Base-by-base conservation (phyloP, 2,329 filamentous ascomycete genomes). In the Fusarium camptoceras region DNA sequence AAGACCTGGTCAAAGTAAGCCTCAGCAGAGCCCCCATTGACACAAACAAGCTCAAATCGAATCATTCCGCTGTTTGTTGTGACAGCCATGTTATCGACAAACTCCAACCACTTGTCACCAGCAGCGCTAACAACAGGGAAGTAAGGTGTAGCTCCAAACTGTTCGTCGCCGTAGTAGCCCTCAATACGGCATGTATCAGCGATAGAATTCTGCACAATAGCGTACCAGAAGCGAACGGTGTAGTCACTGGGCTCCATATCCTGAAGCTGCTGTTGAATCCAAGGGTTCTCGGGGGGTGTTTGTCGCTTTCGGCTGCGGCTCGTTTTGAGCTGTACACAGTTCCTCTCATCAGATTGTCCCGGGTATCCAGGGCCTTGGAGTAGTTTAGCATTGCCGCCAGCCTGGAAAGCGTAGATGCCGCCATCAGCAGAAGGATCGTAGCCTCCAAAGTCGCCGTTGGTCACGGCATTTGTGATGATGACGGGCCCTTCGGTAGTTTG, bases 1-100 rank as follows among this genome's bases (percentile, higher is more conserved):
- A 74, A 74, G n/a, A 73, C 70, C 42, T 74, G 68, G 5, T 74
- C 72, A 27, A 74, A 65, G 39, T 59, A 68, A n/a, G 71, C 63
- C 39, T 70, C 56, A 5, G 72, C 72, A 53, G 69, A 55, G 14
- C 70, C 72, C 7, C 57, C 58, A 3, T 70, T 51, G 24, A 59
- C 25, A 42, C 72, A 74, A 12, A 56, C 58, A 22, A 74, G 68
- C 14, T 67, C 57, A 9, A 74, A 74, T 3, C 64, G 60, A n/a
- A 74, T 50, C 41, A 58, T 58, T 8, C 72, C 72, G 12, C 63
- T 70, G 2, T 65, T 24, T 11, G 65, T 68, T 5, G 60, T 51
- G 30, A 74, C 57, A 8, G 68, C 54, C 46, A 66, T 62, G 5
- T 54, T 55, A 5, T 70, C 55, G 2, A 74, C 37, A n/a, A 74